phyloP scores from a whole-genome alignment of 2,329 filamentous ascomycete genomes.

The Biscogniauxia sp. region DNA sequence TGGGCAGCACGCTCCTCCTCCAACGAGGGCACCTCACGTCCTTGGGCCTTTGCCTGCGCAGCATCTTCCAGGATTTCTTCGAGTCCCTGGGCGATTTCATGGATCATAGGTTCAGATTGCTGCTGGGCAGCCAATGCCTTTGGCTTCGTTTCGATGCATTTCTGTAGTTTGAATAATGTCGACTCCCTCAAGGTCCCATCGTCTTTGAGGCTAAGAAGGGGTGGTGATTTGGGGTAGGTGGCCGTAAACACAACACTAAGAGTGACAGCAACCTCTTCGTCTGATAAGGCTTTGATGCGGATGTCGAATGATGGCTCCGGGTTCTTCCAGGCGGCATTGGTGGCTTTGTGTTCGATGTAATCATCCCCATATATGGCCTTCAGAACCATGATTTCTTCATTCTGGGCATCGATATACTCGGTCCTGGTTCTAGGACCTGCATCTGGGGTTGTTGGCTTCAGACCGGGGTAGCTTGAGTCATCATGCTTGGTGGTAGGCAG shows the following conservation, averaged over 20 bases:
- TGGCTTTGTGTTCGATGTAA: constrained; percentile 70
- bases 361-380: constrained; percentile 89
- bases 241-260: constrained; percentile 81
- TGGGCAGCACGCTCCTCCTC: constrained; percentile 86
- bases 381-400: constrained; percentile 82
- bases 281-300: constrained; percentile 68
- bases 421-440: constrained; percentile 49
- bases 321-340: constrained; percentile 84
- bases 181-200: constrained; percentile 64
- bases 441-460: constrained; percentile 43
- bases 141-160: constrained; percentile 58
- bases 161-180: constrained; percentile 68
- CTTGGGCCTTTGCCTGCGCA: constrained; percentile 71
- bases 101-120: constrained; percentile 56
- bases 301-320: constrained; percentile 82
- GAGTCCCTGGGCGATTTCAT: constrained; percentile 65
- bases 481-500: constrained; percentile 41
- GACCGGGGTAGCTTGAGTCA: constrained; percentile 52
- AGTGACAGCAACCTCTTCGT: constrained; percentile 67
- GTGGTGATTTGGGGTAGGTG: constrained; percentile 84
- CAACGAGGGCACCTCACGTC: constrained; percentile 76
- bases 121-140: constrained; percentile 50
- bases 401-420: constrained; percentile 80
- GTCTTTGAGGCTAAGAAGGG: constrained; percentile 67
- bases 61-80: constrained; percentile 82